Evolutionary conservation across 2,329 filamentous ascomycete genomes (phyloP).

Genomic region (Didymella exigua): DNA sequence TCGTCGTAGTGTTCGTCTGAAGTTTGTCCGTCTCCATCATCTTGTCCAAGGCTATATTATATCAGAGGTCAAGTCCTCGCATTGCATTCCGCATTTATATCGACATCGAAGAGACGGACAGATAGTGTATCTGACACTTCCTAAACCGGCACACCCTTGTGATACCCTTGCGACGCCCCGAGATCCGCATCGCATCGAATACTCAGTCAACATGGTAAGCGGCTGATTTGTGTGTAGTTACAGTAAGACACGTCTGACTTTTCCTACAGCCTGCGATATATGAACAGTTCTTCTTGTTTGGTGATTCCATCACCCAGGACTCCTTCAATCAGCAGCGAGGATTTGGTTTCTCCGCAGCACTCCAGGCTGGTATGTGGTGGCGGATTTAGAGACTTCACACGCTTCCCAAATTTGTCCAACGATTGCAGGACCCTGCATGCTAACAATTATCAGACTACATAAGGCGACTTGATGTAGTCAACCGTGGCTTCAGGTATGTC

Average conservation of each 20-base stretch:
- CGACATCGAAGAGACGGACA: neutral
- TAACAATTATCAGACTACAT: conserved; percentile 67
- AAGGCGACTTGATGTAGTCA: conserved; percentile 82
- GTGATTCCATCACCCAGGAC: conserved; percentile 84
- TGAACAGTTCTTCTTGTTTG: conserved; percentile 72
- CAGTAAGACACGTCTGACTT: neutral
- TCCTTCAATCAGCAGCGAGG: conserved; percentile 66
- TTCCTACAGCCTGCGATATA: conserved; percentile 36
- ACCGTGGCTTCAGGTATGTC: conserved; percentile 74
- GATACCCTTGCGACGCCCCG: conserved; percentile 18
- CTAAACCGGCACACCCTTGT: conserved; percentile 12
- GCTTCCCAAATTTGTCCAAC: neutral
- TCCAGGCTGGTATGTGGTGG: conserved; percentile 67
- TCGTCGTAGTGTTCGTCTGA: neutral
- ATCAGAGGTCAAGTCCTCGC: neutral
- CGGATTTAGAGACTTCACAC: neutral
- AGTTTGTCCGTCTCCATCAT: conserved; percentile 5
- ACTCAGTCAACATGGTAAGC: conserved; percentile 17
- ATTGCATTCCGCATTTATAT: neutral
- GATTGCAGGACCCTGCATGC: conserved; percentile 8
- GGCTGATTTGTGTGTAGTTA: neutral
- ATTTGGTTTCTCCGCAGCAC: conserved; percentile 74
- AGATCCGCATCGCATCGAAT: neutral
- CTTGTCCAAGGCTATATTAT: neutral
- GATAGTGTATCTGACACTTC: conserved; percentile 1